Conservation (phyloP, 2,329 filamentous ascomycete species). For the Epicoccum sorghinum region DNA sequence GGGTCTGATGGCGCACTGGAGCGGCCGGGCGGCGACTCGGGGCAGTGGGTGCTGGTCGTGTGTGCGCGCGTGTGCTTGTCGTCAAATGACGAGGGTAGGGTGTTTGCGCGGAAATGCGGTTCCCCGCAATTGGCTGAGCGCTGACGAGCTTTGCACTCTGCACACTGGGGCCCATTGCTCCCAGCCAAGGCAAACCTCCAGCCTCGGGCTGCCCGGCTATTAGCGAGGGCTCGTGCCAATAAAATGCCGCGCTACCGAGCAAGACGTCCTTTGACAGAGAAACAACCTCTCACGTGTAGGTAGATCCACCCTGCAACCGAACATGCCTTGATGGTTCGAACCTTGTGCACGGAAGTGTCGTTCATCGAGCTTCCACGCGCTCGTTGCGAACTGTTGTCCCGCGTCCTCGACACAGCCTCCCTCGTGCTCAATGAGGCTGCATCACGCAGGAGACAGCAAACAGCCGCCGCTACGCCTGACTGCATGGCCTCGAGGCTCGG, state of each 20-base stretch:
- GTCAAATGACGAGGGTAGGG: constrained; percentile 12
- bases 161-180: neutral
- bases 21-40: constrained; percentile 10
- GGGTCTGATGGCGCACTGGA: constrained; percentile 3
- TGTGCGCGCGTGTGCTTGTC: constrained; percentile 16
- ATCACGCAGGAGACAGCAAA: constrained; percentile 21
- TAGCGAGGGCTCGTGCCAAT: constrained; percentile 6
- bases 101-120: constrained; percentile 31
- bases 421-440: constrained; percentile 7
- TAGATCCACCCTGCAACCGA: no score
- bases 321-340: no score
- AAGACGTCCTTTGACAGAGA: constrained; percentile 5
- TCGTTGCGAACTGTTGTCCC: neutral
- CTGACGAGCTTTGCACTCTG: constrained; percentile 11
- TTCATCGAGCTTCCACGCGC: no score
- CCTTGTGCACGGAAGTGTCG: no score
- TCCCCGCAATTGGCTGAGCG: constrained; percentile 35
- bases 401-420: neutral
- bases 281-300: neutral
- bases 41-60: constrained; percentile 22
- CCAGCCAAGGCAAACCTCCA: neutral
- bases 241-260: no score
- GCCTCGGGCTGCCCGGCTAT: constrained; percentile 9
- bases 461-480: constrained; percentile 19
- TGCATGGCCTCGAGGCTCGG: constrained; percentile 21